Evolutionary conservation across 139 green algal species (phyloP).

Genomic region (Diplosphaera chodatii): DNA sequence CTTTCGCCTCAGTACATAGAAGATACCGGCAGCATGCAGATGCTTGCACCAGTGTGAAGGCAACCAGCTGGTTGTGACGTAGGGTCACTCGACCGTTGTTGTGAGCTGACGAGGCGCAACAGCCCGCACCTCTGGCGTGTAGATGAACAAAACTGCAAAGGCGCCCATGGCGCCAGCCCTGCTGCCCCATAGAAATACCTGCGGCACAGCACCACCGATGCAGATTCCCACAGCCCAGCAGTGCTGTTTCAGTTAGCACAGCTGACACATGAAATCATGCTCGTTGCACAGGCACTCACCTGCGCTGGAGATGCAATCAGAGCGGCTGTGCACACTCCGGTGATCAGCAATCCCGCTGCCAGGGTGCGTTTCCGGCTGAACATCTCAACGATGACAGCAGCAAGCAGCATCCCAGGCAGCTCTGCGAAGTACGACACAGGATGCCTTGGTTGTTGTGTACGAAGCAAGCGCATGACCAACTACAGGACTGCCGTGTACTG

Average conservation of each 20-base stretch:
- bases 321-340: slow-evolving; percentile 3
- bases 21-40: too few species aligned
- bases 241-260: neutral
- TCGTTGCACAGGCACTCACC: neutral
- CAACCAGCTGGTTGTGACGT: neutral
- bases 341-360: slow-evolving; percentile 10
- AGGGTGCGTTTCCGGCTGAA: slow-evolving; percentile 28
- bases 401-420: slow-evolving; percentile 41
- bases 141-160: slow-evolving; percentile 69
- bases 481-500: too few species aligned
- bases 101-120: too few species aligned
- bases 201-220: too few species aligned
- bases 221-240: too few species aligned
- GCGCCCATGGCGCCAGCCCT: slow-evolving; percentile 49
- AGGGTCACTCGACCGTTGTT: too few species aligned
- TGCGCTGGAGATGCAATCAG: neutral
- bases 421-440: too few species aligned
- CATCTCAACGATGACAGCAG: slow-evolving; percentile 36
- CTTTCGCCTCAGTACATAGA: too few species aligned
- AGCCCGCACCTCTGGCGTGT: slow-evolving; percentile 56
- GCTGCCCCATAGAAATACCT: slow-evolving; percentile 49
- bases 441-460: too few species aligned
- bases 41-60: neutral
- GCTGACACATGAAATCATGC: too few species aligned
- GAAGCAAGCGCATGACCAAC: too few species aligned